phyloP scores from a whole-genome alignment of 768 basidiomycete species.

The Tulasnella sp. region DNA sequence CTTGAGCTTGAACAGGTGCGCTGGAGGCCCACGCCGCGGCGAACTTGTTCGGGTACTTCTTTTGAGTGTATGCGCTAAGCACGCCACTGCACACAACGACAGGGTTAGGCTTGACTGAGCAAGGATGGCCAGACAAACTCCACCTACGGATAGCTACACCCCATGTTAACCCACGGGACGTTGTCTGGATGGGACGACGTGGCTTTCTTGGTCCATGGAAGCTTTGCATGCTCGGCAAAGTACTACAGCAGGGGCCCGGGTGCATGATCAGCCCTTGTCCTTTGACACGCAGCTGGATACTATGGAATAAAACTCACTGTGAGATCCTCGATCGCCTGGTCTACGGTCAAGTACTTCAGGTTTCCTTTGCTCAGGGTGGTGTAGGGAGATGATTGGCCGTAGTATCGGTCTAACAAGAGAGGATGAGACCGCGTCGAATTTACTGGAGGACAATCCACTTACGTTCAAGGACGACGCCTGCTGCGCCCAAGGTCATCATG shows the following conservation, averaged over 20 bases:
- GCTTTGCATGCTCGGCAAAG: constrained; percentile 19
- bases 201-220: constrained; percentile 1
- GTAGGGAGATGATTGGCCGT: constrained; percentile 12
- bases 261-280: too few species aligned
- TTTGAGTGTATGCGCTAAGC: constrained; percentile 23
- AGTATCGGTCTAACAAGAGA: constrained; percentile 1
- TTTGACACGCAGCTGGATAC: too few species aligned
- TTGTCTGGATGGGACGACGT: background rate
- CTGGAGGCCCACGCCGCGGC: constrained; percentile 29
- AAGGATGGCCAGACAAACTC: too few species aligned
- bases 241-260: background rate
- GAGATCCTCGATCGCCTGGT: constrained; percentile 9
- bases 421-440: background rate
- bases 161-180: constrained; percentile 16
- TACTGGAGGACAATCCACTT: background rate
- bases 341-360: constrained; percentile 19
- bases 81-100: background rate
- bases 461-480: constrained; percentile 22
- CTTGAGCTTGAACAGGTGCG: constrained; percentile 27
- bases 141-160: constrained; percentile 24
- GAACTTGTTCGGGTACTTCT: constrained; percentile 24
- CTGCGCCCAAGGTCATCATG: background rate
- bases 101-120: background rate
- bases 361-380: background rate
- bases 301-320: background rate